Percentiles rank a stretch among this genome's conserved stretches.
Evolutionary conservation across 2,329 filamentous ascomycete species (phyloP).

Genomic region (Xylaria sp.): DNA sequence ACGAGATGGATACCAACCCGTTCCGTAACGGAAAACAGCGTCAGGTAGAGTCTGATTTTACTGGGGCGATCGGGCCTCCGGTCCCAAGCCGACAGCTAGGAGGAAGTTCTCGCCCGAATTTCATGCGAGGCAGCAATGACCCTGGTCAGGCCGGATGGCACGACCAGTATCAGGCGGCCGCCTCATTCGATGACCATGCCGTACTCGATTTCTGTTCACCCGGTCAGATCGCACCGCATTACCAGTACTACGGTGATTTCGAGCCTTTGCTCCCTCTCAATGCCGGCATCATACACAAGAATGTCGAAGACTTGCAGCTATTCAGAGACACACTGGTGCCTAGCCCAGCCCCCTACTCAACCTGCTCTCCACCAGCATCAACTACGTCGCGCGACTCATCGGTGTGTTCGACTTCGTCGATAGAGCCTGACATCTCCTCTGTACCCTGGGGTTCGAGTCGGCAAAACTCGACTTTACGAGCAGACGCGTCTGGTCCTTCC

Average conservation of each 20-base stretch:
- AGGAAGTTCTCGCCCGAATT: not conserved
- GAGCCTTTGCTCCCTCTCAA: not conserved
- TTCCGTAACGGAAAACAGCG: not conserved
- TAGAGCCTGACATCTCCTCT: constrained; percentile 19
- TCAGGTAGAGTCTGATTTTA: too few relatives aligned
- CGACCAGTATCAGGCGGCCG: not conserved
- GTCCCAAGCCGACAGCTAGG: not conserved
- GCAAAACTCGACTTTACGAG: not conserved
- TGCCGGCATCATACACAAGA: constrained; percentile 6
- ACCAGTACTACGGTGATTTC: too few relatives aligned
- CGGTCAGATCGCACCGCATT: not conserved
- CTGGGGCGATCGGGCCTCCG: too few relatives aligned
- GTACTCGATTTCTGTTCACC: not conserved
- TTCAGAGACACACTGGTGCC: not conserved
- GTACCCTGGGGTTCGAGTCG: constrained; percentile 1
- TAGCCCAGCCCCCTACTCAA: constrained; percentile 16
- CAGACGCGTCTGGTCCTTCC: not conserved
- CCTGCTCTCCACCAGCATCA: constrained; percentile 15
- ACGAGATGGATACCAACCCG: not conserved
- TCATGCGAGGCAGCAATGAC: not conserved
- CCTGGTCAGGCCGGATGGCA: not conserved
- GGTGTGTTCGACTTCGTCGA: constrained; percentile 15
- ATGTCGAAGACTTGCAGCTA: constrained; percentile 2
- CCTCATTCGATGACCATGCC: constrained; percentile 1
- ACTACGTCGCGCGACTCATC: constrained; percentile 19